Conservation (phyloP, 2,329 filamentous ascomycete genomes). For the Colletotrichum orchidophilum region DNA sequence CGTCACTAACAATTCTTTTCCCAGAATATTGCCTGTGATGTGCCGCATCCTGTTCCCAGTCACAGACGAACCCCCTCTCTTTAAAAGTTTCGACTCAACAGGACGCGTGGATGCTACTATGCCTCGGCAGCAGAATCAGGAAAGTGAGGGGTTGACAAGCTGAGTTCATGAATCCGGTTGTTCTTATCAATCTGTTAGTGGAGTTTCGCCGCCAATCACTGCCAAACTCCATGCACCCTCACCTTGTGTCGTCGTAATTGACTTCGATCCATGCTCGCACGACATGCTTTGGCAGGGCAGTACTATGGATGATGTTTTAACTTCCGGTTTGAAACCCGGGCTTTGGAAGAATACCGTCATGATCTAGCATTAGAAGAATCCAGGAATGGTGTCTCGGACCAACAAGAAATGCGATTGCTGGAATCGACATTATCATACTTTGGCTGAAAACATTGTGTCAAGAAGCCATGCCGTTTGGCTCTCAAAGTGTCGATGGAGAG, state of each 20-base stretch:
- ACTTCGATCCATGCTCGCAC: background rate
- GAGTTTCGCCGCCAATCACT: slow-evolving; percentile 14
- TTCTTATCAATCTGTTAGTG: background rate
- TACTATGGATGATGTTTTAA: background rate
- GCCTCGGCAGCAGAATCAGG: background rate
- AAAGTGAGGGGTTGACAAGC: slow-evolving; percentile 6
- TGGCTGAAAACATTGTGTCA: background rate
- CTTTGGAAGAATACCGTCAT: background rate
- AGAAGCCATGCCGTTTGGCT: background rate
- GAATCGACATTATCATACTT: background rate
- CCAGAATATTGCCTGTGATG: background rate
- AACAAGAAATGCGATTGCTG: background rate
- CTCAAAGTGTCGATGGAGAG: background rate
- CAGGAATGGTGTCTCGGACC: background rate
- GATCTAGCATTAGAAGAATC: background rate
- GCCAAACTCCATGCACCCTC: slow-evolving; percentile 2
- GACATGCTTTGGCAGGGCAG: background rate
- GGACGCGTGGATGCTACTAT: slow-evolving; percentile 2
- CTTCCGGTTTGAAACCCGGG: background rate
- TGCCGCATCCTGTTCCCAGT: background rate
- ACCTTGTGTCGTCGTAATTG: slow-evolving; percentile 1
- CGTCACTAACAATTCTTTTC: background rate
- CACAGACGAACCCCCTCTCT: background rate
- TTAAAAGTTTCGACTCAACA: background rate
- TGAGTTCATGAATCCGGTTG: slow-evolving; percentile 1